A percentile compares a stretch with the other conserved stretches of the same genome.
Evolutionary conservation across 305 asterid genomes (phyloP).

Genomic region (Stenogyne calaminthoides): DNA sequence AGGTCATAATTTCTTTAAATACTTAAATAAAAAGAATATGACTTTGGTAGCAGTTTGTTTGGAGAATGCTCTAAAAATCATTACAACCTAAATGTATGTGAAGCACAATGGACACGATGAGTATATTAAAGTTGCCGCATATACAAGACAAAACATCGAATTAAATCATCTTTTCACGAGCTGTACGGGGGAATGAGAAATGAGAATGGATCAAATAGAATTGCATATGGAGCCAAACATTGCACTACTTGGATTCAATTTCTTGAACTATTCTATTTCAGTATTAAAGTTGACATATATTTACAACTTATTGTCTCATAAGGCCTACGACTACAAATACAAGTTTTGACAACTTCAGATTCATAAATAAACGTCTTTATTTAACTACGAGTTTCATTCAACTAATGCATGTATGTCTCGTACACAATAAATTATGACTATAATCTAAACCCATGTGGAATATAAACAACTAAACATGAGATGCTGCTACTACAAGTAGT

Average conservation of each 20-base stretch:
- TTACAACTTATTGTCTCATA: slow-evolving; percentile 12
- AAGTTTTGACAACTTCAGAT: slow-evolving; percentile 19
- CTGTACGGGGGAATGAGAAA: not conserved
- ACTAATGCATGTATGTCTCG: slow-evolving; percentile 2
- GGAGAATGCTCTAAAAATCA: not conserved
- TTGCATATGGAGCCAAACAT: slow-evolving; percentile 2
- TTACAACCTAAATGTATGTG: not conserved
- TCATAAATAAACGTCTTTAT: not conserved
- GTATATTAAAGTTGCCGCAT: not conserved
- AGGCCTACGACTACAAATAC: not conserved
- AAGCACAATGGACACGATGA: slow-evolving; percentile 1
- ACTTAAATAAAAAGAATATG: not conserved
- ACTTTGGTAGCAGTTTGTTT: slow-evolving; percentile 13
- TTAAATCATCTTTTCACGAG: not conserved
- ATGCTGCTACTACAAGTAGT: slow-evolving; percentile 13
- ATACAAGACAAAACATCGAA: not conserved
- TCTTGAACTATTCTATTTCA: not conserved
- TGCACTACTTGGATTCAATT: not conserved
- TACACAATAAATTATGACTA: slow-evolving; percentile 13
- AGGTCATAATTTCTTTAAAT: slow-evolving; percentile 10
- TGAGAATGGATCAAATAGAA: slow-evolving; percentile 18
- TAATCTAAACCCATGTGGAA: not conserved
- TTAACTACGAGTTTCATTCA: not conserved
- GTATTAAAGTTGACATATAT: slow-evolving; percentile 3
- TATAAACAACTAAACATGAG: slow-evolving; percentile 23